Base-by-base conservation (phyloP, 2,329 filamentous ascomycete species). In the Mycosphaerella sp. region DNA sequence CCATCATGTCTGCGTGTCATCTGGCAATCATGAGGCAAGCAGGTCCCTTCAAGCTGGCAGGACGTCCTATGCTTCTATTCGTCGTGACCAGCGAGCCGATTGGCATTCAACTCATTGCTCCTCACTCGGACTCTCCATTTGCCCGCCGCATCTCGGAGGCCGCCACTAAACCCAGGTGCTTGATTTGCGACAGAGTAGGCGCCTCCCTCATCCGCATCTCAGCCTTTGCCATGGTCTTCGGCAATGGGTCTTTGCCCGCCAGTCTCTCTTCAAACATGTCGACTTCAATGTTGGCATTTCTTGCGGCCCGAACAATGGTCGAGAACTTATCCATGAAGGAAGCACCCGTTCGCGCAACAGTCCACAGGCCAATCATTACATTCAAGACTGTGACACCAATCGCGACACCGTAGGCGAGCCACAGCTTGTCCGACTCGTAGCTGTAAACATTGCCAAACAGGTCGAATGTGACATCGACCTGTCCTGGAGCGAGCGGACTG, bases 251-350 rank as follows among this genome's bases (percentile, higher is more conserved):
- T 23, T 46, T 59, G 10, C 56, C 56, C 2, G 56, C 53, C 6
- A 50, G 38, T 6, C 32, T 6, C 10, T 41, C 14, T 40, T 59
- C 56, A 4, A n/a, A 7, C 51, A 51, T 40, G 10, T 56, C 51
- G 1, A 23, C 45, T 8, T 56, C 53, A 12, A 56, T 54, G 1
- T 23, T 39, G 6, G 44, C 54, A 10, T 59, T 57, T 45, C 48
- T 36, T 6, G 34, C 51, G 7, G 55, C 39, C 21, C 60, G 42
- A 2, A 59, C 41, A 6, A 59, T 52, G 1, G 59, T 63, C 9
- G 61, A 62, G 53, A 62, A 62, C 6, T 59, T 55, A 11, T 54
- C 57, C 2, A 55, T 61, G 52, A 59, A 63, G 1, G 58, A 58
- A 1, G 56, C 55, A 21, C 58, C 49, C 7, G 41, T 59, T 8